Conservation (phyloP, 805 yeast genomes). For the Cyberlindnera sargentensis region DNA sequence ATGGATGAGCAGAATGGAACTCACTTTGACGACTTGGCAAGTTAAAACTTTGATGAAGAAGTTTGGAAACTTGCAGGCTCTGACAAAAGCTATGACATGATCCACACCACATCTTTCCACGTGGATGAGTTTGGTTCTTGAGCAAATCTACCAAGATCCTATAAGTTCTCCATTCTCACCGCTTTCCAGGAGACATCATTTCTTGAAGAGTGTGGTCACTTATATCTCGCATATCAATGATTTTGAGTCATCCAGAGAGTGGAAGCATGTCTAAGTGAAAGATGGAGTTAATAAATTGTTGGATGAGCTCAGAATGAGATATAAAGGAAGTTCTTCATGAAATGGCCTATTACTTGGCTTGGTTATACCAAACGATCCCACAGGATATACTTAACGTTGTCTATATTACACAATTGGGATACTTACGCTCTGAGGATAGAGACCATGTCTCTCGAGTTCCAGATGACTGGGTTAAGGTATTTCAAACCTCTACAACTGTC, state of each 20-base stretch:
- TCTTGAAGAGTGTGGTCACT: constrained; percentile 6
- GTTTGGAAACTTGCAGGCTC: constrained; percentile 25
- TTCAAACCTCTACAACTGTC: constrained; percentile 28
- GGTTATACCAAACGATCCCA: constrained; percentile 1
- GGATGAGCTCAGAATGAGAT: constrained; percentile 13
- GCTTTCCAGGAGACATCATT: constrained; percentile 5
- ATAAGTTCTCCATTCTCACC: not conserved
- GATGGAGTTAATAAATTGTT: constrained; percentile 26
- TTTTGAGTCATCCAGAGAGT: constrained; percentile 27
- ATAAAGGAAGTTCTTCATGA: constrained; percentile 23
- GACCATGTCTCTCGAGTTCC: constrained; percentile 1
- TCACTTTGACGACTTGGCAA: constrained; percentile 17
- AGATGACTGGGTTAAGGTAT: constrained; percentile 29
- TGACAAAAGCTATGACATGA: constrained; percentile 12
- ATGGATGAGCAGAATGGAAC: constrained; percentile 15
- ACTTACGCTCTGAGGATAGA: constrained; percentile 25
- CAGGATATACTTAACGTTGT: constrained; percentile 26
- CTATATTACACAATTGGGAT: constrained; percentile 42
- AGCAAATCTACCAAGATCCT: constrained; percentile 14
- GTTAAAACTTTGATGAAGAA: constrained; percentile 13
- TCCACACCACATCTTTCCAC: constrained; percentile 23
- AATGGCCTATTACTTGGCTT: constrained; percentile 16
- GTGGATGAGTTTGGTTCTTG: constrained; percentile 29
- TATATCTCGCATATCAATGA: constrained; percentile 28
- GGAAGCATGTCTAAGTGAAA: constrained; percentile 22